These are phyloP conservation scores for Gossypium schwendimanii DNA, from an alignment of 441 rosid genomes.

Conservation along the genomic window DNA sequence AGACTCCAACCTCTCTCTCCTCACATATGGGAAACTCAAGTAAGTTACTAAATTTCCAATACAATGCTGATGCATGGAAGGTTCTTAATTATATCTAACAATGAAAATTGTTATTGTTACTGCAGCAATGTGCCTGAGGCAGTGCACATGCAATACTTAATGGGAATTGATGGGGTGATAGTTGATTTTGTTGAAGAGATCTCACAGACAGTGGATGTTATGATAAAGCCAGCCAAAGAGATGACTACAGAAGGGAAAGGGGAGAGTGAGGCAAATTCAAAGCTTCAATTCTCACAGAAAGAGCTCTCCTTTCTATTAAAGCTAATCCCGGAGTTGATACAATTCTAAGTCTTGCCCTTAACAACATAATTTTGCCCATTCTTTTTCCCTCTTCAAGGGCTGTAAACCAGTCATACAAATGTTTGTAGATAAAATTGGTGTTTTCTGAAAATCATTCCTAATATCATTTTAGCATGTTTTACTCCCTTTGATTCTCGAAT, in stretches of 20 bases:
- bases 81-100: neutral
- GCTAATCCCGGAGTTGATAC: conserved; percentile 81
- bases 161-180: conserved; percentile 85
- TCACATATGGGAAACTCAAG: conserved; percentile 67
- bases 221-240: conserved; percentile 38
- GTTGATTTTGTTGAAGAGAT: conserved; percentile 78
- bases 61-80: neutral
- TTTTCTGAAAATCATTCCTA: neutral
- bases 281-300: conserved; percentile 56
- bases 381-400: neutral
- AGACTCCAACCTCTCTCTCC: conserved; percentile 62
- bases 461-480: neutral
- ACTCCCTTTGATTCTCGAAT: no score
- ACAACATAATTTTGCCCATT: neutral
- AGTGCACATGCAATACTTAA: conserved; percentile 74
- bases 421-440: conserved; percentile 9
- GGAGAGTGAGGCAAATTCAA: conserved; percentile 23
- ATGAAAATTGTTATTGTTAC: neutral
- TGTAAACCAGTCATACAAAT: neutral
- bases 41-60: neutral
- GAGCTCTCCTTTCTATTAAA: conserved; percentile 80
- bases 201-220: conserved; percentile 47
- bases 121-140: conserved; percentile 75
- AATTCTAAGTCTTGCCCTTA: conserved; percentile 16
- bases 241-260: conserved; percentile 19